Conservation (phyloP, 2,329 filamentous ascomycete genomes). For the Sporothrix brunneoviolacea region DNA sequence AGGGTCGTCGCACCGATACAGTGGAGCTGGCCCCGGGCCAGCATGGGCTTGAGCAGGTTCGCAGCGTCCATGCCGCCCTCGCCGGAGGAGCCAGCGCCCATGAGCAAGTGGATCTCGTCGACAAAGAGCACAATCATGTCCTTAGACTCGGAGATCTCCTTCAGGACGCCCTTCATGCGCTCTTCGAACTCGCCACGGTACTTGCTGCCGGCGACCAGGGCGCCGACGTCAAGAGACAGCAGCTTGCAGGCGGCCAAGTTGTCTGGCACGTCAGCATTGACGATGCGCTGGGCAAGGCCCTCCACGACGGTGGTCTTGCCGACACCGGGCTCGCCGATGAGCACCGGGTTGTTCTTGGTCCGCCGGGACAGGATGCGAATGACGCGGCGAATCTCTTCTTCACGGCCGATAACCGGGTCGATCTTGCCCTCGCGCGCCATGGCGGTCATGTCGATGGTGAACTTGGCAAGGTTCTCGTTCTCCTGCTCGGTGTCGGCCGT, state of each 20-base stretch:
- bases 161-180: slow-evolving; percentile 97
- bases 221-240: slow-evolving; percentile 90
- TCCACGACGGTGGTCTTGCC: slow-evolving; percentile 98
- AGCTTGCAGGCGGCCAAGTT: slow-evolving; percentile 91
- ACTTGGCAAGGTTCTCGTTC: slow-evolving; percentile 93
- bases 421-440: slow-evolving; percentile 97
- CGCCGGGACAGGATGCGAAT: slow-evolving; percentile 85
- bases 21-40: slow-evolving; percentile 91
- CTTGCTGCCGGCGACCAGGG: slow-evolving; percentile 93
- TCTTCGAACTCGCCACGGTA: slow-evolving; percentile 98
- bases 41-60: slow-evolving; percentile 96
- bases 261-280: slow-evolving; percentile 93
- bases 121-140: slow-evolving; percentile 98
- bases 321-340: slow-evolving; percentile 96
- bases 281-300: slow-evolving; percentile 88
- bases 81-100: slow-evolving; percentile 91
- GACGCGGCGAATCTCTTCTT: slow-evolving; percentile 90
- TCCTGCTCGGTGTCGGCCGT: slow-evolving; percentile 89
- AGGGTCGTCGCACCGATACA: slow-evolving; percentile 97
- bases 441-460: slow-evolving; percentile 96
- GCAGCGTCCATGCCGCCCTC: slow-evolving; percentile 99
- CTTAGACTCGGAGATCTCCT: slow-evolving; percentile 90
- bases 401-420: slow-evolving; percentile 91
- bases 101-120: slow-evolving; percentile 96
- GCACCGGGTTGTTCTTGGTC: slow-evolving; percentile 97